Conservation (phyloP, 1,284 basidiomycete species). For the Malassezia dermatis region DNA sequence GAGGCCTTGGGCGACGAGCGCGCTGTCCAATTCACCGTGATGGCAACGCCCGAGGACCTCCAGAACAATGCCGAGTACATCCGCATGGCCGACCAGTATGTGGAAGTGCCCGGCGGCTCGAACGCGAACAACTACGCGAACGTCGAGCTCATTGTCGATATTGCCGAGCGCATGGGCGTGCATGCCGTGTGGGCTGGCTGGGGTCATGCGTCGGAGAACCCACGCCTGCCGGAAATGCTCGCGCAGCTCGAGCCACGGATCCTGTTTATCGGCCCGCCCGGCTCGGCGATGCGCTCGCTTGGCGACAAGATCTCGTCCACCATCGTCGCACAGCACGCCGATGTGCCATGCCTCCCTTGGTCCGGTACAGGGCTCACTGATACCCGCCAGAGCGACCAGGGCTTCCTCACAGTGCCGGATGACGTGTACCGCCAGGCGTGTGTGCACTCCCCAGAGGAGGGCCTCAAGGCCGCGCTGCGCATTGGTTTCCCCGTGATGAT, state of each 20-base stretch:
- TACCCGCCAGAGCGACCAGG: conserved; percentile 71
- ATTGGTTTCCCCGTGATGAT: conserved; percentile 99
- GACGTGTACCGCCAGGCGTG: conserved; percentile 82
- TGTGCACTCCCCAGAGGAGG: conserved; percentile 78
- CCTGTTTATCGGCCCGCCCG: conserved; percentile 97
- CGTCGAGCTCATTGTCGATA: conserved; percentile 96
- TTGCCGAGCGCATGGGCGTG: conserved; percentile 91
- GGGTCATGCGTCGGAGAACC: conserved; percentile 99
- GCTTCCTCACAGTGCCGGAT: conserved; percentile 88
- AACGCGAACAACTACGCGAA: conserved; percentile 99
- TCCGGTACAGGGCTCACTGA: conserved; percentile 89
- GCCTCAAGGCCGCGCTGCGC: conserved; percentile 67
- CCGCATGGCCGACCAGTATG: conserved; percentile 97
- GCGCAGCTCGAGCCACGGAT: conserved; percentile 86
- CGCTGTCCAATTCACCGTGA: conserved; percentile 94
- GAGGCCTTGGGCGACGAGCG: conserved; percentile 96
- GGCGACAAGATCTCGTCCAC: conserved; percentile 99
- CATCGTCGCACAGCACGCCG: conserved; percentile 91
- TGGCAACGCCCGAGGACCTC: conserved; percentile 94
- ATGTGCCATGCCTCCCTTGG: conserved; percentile 99
- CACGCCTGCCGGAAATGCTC: conserved; percentile 87
- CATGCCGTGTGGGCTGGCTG: conserved; percentile 99
- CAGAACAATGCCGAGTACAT: conserved; percentile 99
- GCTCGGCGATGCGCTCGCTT: conserved; percentile 95
- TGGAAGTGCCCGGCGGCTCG: conserved; percentile 93